Conservation (phyloP, 2,329 filamentous ascomycete genomes). For the Achaetomium macrosporum region DNA sequence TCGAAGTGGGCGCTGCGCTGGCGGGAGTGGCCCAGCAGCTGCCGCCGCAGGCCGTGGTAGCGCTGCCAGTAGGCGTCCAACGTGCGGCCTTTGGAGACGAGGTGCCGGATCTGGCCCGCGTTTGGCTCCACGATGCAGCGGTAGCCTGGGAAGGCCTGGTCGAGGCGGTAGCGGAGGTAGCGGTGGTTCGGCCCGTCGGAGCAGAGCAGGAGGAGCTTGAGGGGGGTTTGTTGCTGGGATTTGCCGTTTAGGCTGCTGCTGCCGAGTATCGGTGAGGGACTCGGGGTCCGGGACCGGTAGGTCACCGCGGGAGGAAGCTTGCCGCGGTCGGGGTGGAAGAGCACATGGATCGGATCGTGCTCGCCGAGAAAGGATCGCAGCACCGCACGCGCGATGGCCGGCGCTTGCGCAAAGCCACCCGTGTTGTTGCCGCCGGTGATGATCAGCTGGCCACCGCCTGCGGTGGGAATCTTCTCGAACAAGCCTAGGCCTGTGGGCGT, state of each 20-base stretch:
- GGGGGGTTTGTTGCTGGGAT: background rate
- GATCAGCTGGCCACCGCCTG: background rate
- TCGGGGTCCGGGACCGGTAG: background rate
- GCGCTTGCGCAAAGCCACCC: background rate
- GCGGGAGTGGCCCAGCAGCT: too few relatives aligned
- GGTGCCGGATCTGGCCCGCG: background rate
- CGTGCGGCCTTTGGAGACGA: background rate
- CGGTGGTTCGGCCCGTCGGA: background rate
- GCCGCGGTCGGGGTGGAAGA: slow-evolving; percentile 1
- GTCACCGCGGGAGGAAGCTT: background rate
- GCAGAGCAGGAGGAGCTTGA: too few relatives aligned
- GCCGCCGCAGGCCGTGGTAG: too few relatives aligned
- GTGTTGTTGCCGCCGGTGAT: slow-evolving; percentile 2
- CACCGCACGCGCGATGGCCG: background rate
- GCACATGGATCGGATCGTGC: background rate
- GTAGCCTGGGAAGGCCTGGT: slow-evolving; percentile 1
- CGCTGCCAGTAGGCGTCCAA: too few relatives aligned
- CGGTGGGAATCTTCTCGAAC: background rate
- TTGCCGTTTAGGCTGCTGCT: too few relatives aligned
- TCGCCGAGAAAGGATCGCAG: background rate
- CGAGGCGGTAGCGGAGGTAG: slow-evolving; percentile 1
- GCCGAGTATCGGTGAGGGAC: background rate
- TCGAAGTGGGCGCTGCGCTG: too few relatives aligned
- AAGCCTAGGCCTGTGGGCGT: background rate
- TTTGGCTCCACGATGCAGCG: background rate